Percentiles rank a stretch among this genome's conserved stretches.
These are phyloP conservation scores for maize (Zea mays) DNA, from an alignment of 176 grass and related monocot species.

Conservation along the genomic window Zm-B73-REFERENCE-NAM-5.0 NC_050099.1:185325001-185325500, in stretches of 20 bases:
- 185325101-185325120: constrained; percentile 44
- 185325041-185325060: constrained; percentile 64
- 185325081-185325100: constrained; percentile 65
- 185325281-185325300: constrained; percentile 15
- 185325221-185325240: constrained; percentile 83
- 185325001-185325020: constrained; percentile 56
- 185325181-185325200: constrained; percentile 66
- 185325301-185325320: constrained; percentile 41
- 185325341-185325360: neutral
- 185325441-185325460: neutral
- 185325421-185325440: neutral
- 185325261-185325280: constrained; percentile 55
- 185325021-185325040: constrained; percentile 63
- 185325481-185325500: no score
- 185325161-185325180: constrained; percentile 72
- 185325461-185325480: constrained; percentile 16
- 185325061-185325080: constrained; percentile 62
- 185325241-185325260: constrained; percentile 67
- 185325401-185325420: neutral
- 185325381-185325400: neutral
- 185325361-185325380: neutral
- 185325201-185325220: constrained; percentile 74
- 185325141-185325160: constrained; percentile 71
- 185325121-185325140: constrained; percentile 36
- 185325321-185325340: neutral